A percentile compares a stretch with the other conserved stretches of the same genome.
These are phyloP conservation scores for Aspergillus japonicus DNA, from an alignment of 2,329 filamentous ascomycete species.

Conservation along the genomic window DNA sequence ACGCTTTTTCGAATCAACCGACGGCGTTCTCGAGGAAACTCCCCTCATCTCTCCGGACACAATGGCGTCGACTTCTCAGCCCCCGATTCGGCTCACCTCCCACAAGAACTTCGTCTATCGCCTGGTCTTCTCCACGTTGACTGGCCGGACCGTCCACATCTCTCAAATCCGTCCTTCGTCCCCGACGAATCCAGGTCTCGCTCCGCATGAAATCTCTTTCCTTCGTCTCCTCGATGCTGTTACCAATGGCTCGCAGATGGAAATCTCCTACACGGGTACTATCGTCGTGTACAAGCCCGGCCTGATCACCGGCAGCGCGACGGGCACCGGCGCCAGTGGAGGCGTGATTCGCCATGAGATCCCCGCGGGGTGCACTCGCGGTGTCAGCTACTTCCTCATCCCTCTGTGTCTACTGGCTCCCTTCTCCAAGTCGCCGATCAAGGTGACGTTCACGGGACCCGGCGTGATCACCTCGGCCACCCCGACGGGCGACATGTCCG, in stretches of 20 bases:
- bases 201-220: conserved; percentile 91
- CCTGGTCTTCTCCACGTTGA: conserved; percentile 85
- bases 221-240: conserved; percentile 89
- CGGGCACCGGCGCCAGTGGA: conserved; percentile 68
- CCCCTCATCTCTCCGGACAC: conserved; percentile 9
- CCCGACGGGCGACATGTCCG: conserved; percentile 78
- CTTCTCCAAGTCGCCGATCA: conserved; percentile 88
- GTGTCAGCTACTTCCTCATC: conserved; percentile 87
- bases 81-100: conserved; percentile 71
- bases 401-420: conserved; percentile 87
- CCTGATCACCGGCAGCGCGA: conserved; percentile 80
- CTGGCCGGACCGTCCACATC: conserved; percentile 84
- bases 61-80: conserved; percentile 46
- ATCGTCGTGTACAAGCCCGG: conserved; percentile 89
- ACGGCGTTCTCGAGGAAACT: conserved; percentile 13
- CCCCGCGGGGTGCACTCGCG: conserved; percentile 72
- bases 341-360: conserved; percentile 81
- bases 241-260: conserved; percentile 91
- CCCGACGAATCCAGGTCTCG: conserved; percentile 81
- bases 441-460: conserved; percentile 83
- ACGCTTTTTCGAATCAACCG: not conserved
- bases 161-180: conserved; percentile 89
- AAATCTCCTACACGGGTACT: conserved; percentile 95
- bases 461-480: conserved; percentile 91
- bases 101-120: conserved; percentile 81